Evolutionary conservation across 2,329 filamentous ascomycete species (phyloP).

Genomic region (Diplodia seriata): DNA sequence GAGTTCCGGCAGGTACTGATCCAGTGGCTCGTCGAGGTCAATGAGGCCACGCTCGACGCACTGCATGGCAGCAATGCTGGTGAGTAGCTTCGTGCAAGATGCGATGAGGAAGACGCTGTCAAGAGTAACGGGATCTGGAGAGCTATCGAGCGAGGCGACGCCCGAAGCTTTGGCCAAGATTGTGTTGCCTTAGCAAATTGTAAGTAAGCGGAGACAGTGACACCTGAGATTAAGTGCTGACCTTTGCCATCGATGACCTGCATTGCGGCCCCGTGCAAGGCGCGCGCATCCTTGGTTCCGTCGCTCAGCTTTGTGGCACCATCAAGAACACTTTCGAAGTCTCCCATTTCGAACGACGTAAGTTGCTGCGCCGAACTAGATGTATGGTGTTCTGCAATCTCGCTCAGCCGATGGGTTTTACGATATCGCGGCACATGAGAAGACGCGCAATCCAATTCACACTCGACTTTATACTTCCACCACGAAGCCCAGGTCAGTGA

Average conservation of each 20-base stretch:
- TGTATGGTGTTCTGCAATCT: too few relatives aligned
- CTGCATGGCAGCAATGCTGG: slow-evolving; percentile 44
- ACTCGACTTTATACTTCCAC: neutral
- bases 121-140: neutral
- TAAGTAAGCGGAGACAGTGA: neutral
- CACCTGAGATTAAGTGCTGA: too few relatives aligned
- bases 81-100: slow-evolving; percentile 50
- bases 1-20: slow-evolving; percentile 44
- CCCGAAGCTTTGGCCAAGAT: neutral
- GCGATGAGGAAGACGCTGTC: slow-evolving; percentile 38
- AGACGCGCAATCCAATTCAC: neutral
- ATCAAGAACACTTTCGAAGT: neutral
- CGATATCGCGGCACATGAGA: too few relatives aligned
- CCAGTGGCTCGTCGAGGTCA: slow-evolving; percentile 43
- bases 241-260: neutral
- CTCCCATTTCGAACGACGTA: neutral
- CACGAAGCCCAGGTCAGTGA: neutral
- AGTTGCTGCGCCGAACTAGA: neutral
- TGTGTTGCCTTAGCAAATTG: neutral
- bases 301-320: neutral
- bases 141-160: neutral
- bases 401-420: neutral
- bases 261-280: neutral
- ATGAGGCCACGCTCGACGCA: slow-evolving; percentile 45
- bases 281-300: neutral